Evolutionary conservation across 73 alveolate species (phyloP).

Genomic region (Paramecium pentaurelia): DNA sequence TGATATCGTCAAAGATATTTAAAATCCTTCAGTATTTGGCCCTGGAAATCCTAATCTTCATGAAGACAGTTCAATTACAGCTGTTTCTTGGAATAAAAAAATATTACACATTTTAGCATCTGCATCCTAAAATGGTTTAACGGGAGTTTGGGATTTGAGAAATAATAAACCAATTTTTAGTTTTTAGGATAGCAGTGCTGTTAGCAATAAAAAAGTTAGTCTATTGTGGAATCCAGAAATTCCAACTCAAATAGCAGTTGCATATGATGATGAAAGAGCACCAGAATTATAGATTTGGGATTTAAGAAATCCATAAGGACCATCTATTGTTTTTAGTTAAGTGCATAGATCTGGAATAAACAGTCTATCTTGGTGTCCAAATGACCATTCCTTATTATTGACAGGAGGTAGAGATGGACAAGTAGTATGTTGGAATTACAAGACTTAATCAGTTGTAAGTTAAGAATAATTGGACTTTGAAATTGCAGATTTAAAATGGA

Average conservation of each 20-base stretch:
- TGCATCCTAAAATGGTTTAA: constrained; percentile 77
- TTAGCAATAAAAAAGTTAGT: constrained; percentile 59
- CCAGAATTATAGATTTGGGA: constrained; percentile 87
- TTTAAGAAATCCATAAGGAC: constrained; percentile 81
- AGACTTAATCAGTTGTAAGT: constrained; percentile 67
- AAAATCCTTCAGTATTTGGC: constrained; percentile 68
- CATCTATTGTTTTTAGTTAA: constrained; percentile 73
- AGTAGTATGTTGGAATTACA: constrained; percentile 70
- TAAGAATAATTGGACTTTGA: constrained; percentile 53
- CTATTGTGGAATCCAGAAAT: constrained; percentile 88
- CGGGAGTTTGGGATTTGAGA: constrained; percentile 88
- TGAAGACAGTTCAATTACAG: constrained; percentile 73
- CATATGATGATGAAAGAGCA: constrained; percentile 75
- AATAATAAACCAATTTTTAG: constrained; percentile 71
- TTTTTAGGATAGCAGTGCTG: constrained; percentile 61
- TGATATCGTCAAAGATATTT: constrained; percentile 70
- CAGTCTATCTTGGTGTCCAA: constrained; percentile 82
- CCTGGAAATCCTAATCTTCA: constrained; percentile 72
- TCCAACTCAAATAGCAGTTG: constrained; percentile 80
- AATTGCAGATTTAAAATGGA: constrained; percentile 56
- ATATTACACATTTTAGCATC: constrained; percentile 89
- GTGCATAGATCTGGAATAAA: constrained; percentile 69
- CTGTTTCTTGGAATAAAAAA: constrained; percentile 82
- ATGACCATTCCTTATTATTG: constrained; percentile 72
- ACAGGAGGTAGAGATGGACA: constrained; percentile 72